These are phyloP conservation scores for Melaleuca quinquenervia DNA, from an alignment of 345 rosid species.

Conservation along the genomic window DNA sequence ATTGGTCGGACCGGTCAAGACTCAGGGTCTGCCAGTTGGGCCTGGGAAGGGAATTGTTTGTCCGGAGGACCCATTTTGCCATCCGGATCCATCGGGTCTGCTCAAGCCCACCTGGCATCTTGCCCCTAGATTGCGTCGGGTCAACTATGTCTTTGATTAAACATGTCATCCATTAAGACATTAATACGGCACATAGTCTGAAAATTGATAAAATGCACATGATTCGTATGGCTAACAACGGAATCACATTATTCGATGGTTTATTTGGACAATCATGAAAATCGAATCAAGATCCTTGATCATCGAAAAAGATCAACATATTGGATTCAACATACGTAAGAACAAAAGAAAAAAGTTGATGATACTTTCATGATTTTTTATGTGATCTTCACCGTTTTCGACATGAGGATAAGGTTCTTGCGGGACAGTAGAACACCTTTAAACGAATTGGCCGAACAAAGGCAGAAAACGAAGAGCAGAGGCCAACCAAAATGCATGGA, in stretches of 20 bases:
- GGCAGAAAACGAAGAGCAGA: not conserved
- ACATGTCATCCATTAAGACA: not conserved
- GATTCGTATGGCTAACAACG: not conserved
- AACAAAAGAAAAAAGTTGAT: too few relatives aligned
- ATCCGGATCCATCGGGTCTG: not conserved
- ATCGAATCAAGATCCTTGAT: not conserved
- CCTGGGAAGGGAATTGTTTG: not conserved
- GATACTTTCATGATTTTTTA: too few relatives aligned
- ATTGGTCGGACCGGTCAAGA: not conserved
- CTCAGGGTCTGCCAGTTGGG: not conserved
- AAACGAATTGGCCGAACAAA: not conserved
- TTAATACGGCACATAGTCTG: not conserved
- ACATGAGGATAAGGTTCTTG: not conserved
- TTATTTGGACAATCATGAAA: not conserved
- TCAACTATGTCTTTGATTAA: not conserved
- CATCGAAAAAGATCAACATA: not conserved
- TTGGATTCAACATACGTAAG: not conserved
- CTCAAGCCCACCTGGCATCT: not conserved
- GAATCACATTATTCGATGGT: not conserved
- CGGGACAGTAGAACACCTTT: not conserved
- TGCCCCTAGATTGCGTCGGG: not conserved
- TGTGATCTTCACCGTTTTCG: too few relatives aligned
- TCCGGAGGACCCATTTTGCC: not conserved
- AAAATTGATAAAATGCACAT: not conserved
- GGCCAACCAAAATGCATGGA: not conserved